Evolutionary conservation across 306 rosid species (phyloP).

Genomic region (Ormosia semicastrata): DNA sequence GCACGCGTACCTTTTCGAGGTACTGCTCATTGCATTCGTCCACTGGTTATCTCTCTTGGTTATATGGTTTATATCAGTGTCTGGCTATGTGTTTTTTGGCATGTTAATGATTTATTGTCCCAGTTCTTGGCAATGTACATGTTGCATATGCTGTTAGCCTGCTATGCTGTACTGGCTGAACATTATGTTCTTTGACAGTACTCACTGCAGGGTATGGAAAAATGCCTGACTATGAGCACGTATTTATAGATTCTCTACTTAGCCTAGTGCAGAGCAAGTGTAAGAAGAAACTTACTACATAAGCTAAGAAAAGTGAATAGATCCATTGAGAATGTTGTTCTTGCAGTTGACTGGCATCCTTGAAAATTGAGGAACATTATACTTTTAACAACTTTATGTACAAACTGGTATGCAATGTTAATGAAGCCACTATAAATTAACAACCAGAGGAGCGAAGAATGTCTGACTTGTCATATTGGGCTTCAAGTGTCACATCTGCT

Average conservation of each 20-base stretch:
- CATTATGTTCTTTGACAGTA: background rate
- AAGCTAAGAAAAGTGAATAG: background rate
- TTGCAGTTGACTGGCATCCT: slow-evolving; percentile 17
- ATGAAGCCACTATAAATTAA: slow-evolving; percentile 33
- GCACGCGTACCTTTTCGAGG: too few species aligned
- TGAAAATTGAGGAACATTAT: slow-evolving; percentile 18
- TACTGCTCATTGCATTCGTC: too few species aligned
- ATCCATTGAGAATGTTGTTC: slow-evolving; percentile 1
- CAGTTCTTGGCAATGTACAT: background rate
- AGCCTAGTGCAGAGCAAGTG: slow-evolving; percentile 28
- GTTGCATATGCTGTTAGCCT: background rate
- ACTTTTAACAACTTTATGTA: background rate
- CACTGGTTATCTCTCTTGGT: background rate
- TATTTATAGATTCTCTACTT: slow-evolving; percentile 32
- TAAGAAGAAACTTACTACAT: slow-evolving; percentile 17
- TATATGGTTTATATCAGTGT: background rate
- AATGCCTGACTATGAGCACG: slow-evolving; percentile 34
- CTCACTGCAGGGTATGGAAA: slow-evolving; percentile 42
- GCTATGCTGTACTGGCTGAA: background rate
- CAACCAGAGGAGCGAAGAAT: slow-evolving; percentile 93
- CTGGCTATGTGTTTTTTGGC: background rate
- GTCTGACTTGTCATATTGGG: slow-evolving; percentile 92
- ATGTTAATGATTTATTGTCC: background rate
- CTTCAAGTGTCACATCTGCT: slow-evolving; percentile 81
- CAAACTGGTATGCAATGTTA: slow-evolving; percentile 25